phyloP scores from a whole-genome alignment of 768 basidiomycete species.

The Tubosaeta sp. region DNA sequence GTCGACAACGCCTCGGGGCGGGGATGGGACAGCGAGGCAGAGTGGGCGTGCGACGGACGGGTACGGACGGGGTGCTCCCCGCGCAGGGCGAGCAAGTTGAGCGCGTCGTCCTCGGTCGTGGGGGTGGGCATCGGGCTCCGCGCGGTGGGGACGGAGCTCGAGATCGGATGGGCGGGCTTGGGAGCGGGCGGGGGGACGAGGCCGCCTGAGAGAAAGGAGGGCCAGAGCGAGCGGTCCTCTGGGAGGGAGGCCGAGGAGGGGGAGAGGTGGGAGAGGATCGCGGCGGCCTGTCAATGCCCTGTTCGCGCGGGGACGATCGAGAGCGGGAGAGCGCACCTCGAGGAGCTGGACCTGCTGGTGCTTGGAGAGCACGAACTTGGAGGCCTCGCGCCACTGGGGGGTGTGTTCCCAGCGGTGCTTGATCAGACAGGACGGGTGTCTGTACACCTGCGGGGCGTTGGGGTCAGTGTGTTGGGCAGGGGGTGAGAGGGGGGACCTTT shows the following conservation, averaged over 20 bases:
- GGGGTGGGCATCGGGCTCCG: too few relatives aligned
- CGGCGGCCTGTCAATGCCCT: constrained; percentile 63
- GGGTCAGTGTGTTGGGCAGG: too few relatives aligned
- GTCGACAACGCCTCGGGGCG: neutral
- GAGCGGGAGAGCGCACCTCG: constrained; percentile 48
- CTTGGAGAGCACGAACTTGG: constrained; percentile 87
- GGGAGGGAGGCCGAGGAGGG: constrained; percentile 73
- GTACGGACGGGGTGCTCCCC: neutral
- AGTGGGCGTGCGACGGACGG: neutral
- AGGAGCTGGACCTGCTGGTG: constrained; percentile 97
- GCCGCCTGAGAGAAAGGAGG: constrained; percentile 73
- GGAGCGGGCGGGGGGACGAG: constrained; percentile 50
- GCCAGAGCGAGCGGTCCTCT: constrained; percentile 92
- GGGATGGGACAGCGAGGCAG: constrained; percentile 2
- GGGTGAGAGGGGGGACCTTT: constrained; percentile 53
- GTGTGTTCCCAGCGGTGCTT: constrained; percentile 99
- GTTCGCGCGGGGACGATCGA: neutral
- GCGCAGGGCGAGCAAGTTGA: constrained; percentile 22
- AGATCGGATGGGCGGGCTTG: constrained; percentile 29
- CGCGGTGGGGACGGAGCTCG: constrained; percentile 50
- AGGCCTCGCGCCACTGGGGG: constrained; percentile 91
- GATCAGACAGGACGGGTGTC: constrained; percentile 91
- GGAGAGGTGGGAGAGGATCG: constrained; percentile 86
- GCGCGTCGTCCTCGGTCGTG: constrained; percentile 24
- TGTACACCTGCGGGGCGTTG: constrained; percentile 56